A percentile compares a stretch with the other conserved stretches of the same genome.
Evolutionary conservation across 352 stramenopile species (phyloP).

Genomic region (Pythium rishiriense): DNA sequence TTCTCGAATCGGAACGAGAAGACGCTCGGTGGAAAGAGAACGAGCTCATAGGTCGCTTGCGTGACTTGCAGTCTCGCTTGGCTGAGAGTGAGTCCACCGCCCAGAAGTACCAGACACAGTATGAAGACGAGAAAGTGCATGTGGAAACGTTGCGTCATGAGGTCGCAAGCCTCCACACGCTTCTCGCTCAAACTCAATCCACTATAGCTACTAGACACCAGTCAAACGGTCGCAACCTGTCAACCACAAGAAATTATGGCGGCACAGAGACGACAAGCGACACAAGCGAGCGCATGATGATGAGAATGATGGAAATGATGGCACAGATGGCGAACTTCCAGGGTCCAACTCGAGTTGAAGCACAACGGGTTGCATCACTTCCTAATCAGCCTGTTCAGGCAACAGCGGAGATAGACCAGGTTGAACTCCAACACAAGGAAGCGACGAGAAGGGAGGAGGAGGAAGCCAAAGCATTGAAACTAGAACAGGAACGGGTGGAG

Average conservation of each 20-base stretch:
- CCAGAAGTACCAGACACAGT: conserved; percentile 69
- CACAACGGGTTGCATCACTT: not conserved
- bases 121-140: conserved; percentile 77
- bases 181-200: conserved; percentile 62
- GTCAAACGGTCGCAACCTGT: not conserved
- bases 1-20: conserved; percentile 53
- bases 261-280: conserved; percentile 27
- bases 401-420: not conserved
- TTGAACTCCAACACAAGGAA: not conserved
- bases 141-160: conserved; percentile 70
- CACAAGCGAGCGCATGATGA: conserved; percentile 32
- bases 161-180: conserved; percentile 55
- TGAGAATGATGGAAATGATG: conserved; percentile 77
- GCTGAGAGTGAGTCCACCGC: conserved; percentile 49
- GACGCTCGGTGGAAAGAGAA: conserved; percentile 59
- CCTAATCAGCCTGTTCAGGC: not conserved
- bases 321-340: conserved; percentile 26
- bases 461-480: conserved; percentile 28
- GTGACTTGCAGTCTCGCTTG: conserved; percentile 50
- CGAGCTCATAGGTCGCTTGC: conserved; percentile 47
- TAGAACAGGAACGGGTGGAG: conserved; percentile 42
- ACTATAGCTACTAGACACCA: conserved; percentile 43
- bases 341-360: not conserved
- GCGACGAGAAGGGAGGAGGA: not conserved
- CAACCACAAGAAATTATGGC: conserved; percentile 10